Evolutionary conservation across 768 basidiomycete genomes (phyloP).

Genomic region (Phylloporus scabripes): DNA sequence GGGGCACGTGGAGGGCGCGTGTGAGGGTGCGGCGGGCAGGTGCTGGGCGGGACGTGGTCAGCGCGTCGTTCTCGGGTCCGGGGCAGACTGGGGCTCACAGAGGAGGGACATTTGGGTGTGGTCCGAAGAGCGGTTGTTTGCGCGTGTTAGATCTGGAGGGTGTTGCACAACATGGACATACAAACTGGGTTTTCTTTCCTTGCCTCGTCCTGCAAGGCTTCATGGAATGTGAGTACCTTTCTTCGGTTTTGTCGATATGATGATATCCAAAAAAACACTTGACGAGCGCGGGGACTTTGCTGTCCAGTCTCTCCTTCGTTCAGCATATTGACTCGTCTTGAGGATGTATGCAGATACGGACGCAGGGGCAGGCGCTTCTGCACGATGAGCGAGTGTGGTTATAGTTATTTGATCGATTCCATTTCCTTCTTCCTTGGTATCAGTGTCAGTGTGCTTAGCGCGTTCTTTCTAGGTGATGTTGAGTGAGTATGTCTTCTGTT

Average conservation of each 20-base stretch:
- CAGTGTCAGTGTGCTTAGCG: conserved; percentile 5
- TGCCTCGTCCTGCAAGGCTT: neutral
- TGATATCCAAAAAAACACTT: conserved; percentile 28
- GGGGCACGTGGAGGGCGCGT: conserved; percentile 1
- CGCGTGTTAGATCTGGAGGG: conserved; percentile 19
- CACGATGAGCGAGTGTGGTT: conserved; percentile 30
- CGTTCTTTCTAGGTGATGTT: no score
- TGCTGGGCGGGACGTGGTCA: no score
- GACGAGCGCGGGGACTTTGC: conserved; percentile 29
- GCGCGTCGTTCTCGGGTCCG: no score
- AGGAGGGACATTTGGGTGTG: conserved; percentile 12
- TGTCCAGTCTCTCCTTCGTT: conserved; percentile 33
- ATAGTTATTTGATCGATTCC: conserved; percentile 32
- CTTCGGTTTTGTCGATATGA: conserved; percentile 13
- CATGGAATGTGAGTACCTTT: conserved; percentile 13
- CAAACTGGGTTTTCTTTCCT: neutral
- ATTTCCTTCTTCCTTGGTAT: neutral
- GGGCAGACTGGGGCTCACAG: neutral
- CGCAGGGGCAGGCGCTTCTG: conserved; percentile 32
- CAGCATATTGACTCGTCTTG: conserved; percentile 33
- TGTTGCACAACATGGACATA: conserved; percentile 22
- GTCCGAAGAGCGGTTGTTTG: conserved; percentile 24
- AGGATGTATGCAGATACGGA: conserved; percentile 32
- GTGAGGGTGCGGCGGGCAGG: conserved; percentile 4
- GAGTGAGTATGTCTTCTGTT: conserved; percentile 6